These are phyloP conservation scores for Prosopis cineraria DNA, from an alignment of 306 rosid species.

Conservation along the genomic window DNA sequence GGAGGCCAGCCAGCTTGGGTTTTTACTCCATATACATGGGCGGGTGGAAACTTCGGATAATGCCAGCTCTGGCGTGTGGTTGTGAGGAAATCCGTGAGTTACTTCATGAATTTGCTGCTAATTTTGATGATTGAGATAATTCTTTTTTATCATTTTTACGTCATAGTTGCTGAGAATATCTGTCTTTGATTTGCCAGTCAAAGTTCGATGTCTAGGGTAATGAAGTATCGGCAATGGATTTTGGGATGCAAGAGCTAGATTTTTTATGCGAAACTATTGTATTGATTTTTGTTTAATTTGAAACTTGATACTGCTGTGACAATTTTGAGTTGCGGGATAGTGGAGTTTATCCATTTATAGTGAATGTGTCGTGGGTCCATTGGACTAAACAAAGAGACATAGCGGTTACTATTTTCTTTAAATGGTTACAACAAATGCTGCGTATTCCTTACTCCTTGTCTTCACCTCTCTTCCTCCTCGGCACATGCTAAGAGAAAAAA, in stretches of 20 bases:
- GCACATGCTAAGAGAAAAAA: neutral
- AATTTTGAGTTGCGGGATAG: neutral
- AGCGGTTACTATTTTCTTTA: neutral
- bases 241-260: slow-evolving; percentile 19
- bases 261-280: slow-evolving; percentile 15
- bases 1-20: slow-evolving; percentile 63
- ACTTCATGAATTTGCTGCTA: slow-evolving; percentile 8
- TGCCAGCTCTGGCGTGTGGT: slow-evolving; percentile 50
- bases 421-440: neutral
- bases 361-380: slow-evolving; percentile 4
- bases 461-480: neutral
- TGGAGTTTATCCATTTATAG: slow-evolving; percentile 10
- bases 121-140: slow-evolving; percentile 8
- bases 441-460: neutral
- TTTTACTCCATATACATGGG: slow-evolving; percentile 56
- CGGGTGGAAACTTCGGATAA: slow-evolving; percentile 44
- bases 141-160: neutral
- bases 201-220: neutral
- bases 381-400: neutral
- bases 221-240: neutral
- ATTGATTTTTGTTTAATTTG: neutral
- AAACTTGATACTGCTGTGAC: neutral
- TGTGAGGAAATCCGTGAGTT: slow-evolving; percentile 76
- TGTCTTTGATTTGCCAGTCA: slow-evolving; percentile 17
- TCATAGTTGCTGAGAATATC: neutral